phyloP scores from a whole-genome alignment of 2,329 filamentous ascomycete species.

The Ceratocystis destructans region DNA sequence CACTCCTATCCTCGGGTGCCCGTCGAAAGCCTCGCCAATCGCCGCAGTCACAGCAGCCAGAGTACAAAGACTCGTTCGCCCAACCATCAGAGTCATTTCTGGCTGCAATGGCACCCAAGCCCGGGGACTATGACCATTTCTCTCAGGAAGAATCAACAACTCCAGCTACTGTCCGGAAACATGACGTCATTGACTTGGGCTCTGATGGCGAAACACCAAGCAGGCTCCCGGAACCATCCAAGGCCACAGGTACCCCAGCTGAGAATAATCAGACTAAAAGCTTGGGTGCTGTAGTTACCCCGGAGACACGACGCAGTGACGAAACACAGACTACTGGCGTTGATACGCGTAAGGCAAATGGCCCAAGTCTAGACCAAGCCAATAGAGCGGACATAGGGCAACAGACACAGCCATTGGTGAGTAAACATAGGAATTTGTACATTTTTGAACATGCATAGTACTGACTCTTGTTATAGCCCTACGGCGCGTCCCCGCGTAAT shows the following conservation, averaged over 20 bases:
- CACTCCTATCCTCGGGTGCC: constrained; percentile 13
- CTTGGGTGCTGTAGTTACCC: not conserved
- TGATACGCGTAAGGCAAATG: not conserved
- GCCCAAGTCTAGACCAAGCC: not conserved
- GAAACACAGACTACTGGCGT: not conserved
- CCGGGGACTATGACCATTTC: not conserved
- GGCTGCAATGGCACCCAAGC: not conserved
- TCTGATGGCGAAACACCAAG: not conserved
- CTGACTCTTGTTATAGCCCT: not conserved
- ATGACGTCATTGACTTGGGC: not conserved
- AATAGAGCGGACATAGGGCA: not conserved
- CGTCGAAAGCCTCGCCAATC: constrained; percentile 13
- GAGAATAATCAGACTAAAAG: not conserved
- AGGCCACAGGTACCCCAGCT: not conserved
- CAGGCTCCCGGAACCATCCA: not conserved
- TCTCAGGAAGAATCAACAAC: constrained; percentile 11
- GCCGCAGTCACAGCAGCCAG: not conserved
- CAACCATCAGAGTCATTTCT: constrained; percentile 8
- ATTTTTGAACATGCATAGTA: not conserved
- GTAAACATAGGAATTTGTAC: not conserved
- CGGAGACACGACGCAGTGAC: not conserved
- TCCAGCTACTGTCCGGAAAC: not conserved
- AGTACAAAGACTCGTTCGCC: constrained; percentile 2
- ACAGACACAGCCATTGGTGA: not conserved
- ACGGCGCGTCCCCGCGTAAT: not conserved